These are phyloP conservation scores for Phytophthora nicotianae DNA, from an alignment of 352 stramenopile genomes.

Conservation along the genomic window DNA sequence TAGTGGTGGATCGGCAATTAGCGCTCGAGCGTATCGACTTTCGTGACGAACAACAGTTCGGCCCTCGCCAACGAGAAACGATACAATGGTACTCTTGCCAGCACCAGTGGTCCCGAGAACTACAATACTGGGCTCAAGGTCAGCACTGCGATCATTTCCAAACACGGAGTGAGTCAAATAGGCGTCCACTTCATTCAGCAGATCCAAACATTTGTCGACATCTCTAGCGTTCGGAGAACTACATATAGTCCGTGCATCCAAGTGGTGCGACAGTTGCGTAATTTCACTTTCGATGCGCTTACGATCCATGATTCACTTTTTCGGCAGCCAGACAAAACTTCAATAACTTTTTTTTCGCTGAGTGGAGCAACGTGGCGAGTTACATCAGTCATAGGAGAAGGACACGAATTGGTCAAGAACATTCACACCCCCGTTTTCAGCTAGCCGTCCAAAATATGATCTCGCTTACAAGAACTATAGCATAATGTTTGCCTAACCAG, in stretches of 20 bases:
- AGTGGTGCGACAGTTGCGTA: neutral
- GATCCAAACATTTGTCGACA: conserved; percentile 8
- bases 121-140: conserved; percentile 11
- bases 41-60: conserved; percentile 18
- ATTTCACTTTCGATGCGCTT: conserved; percentile 6
- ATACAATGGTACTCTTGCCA: conserved; percentile 27
- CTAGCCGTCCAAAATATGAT: no score
- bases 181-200: conserved; percentile 19
- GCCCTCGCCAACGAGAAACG: conserved; percentile 27
- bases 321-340: neutral
- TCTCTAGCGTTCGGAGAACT: conserved; percentile 5
- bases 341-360: neutral
- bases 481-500: no score
- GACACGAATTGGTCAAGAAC: neutral
- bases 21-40: conserved; percentile 9
- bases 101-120: conserved; percentile 22
- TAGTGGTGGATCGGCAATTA: conserved; percentile 5
- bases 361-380: no score
- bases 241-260: conserved; percentile 1
- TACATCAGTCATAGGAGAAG: neutral
- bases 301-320: conserved; percentile 8
- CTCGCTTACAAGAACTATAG: no score
- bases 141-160: neutral
- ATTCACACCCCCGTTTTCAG: neutral
- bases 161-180: conserved; percentile 17